Percentiles rank a stretch among this genome's conserved stretches.
phyloP scores from a whole-genome alignment of 73 alveolate species.

The Symbiodinium pilosum region DNA sequence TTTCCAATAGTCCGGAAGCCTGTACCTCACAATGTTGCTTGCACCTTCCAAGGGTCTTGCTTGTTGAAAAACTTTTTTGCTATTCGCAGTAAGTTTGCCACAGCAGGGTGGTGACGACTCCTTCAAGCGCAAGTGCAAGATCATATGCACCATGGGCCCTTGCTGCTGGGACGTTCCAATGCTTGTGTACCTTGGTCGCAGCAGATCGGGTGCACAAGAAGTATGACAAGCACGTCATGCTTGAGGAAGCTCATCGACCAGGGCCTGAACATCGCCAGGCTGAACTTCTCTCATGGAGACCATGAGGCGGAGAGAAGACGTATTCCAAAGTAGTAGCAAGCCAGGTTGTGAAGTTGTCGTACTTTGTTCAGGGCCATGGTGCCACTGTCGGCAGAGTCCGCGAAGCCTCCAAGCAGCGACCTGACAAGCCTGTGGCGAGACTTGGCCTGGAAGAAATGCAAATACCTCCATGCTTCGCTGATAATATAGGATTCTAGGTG shows the following conservation, averaged over 20 bases:
- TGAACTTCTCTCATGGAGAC: constrained; percentile 99
- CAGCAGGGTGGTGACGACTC: background rate
- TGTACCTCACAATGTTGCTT: too few relatives aligned
- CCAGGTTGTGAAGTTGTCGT: background rate
- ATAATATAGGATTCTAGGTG: background rate
- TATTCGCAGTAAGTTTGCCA: too few relatives aligned
- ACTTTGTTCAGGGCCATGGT: constrained; percentile 97
- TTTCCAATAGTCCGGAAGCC: too few relatives aligned
- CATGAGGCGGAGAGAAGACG: constrained; percentile 96
- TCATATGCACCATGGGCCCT: constrained; percentile 99
- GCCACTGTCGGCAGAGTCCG: constrained; percentile 96
- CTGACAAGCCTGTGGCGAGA: constrained; percentile 97
- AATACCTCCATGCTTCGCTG: background rate
- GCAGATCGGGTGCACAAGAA: background rate
- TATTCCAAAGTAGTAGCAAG: background rate
- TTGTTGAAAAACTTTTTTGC: too few relatives aligned
- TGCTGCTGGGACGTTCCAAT: constrained; percentile 97
- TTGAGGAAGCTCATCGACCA: constrained; percentile 96
- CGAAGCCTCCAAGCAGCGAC: constrained; percentile 98
- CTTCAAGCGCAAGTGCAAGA: constrained; percentile 96
- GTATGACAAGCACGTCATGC: too few relatives aligned
- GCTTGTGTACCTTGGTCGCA: constrained; percentile 89
- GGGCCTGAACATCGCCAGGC: constrained; percentile 99
- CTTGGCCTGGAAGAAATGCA: constrained; percentile 95
- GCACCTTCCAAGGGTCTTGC: too few relatives aligned